A percentile compares a stretch with the other conserved stretches of the same genome.
Conservation (phyloP, 2,329 filamentous ascomycete genomes). For the Xylariales sp. region DNA sequence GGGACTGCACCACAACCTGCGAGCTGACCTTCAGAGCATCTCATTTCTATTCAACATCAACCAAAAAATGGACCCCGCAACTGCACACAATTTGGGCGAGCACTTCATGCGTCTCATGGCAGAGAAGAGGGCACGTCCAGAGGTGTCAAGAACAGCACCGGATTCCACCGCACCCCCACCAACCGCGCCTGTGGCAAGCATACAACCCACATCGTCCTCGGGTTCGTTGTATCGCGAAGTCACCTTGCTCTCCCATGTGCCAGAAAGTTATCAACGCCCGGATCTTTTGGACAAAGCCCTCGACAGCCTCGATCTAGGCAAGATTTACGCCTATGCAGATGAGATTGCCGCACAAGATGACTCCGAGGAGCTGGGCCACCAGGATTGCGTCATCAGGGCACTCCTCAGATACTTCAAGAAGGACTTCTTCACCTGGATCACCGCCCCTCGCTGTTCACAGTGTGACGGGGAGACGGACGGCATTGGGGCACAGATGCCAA, state of each 20-base stretch:
- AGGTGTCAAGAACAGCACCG: neutral
- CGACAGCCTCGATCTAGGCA: slow-evolving; percentile 80
- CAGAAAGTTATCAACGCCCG: slow-evolving; percentile 92
- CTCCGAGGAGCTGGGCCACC: slow-evolving; percentile 10
- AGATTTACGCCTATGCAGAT: slow-evolving; percentile 89
- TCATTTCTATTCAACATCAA: too few species aligned
- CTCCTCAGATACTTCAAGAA: slow-evolving; percentile 11
- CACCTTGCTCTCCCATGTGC: slow-evolving; percentile 78
- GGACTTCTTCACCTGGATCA: slow-evolving; percentile 88
- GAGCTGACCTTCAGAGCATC: too few species aligned
- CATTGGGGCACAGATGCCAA: slow-evolving; percentile 77
- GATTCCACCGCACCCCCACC: neutral
- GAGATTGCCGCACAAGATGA: slow-evolving; percentile 48
- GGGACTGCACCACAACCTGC: too few species aligned
- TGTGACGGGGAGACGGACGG: slow-evolving; percentile 81
- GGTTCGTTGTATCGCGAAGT: slow-evolving; percentile 30
- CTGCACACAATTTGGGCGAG: neutral
- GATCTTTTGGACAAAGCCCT: slow-evolving; percentile 90
- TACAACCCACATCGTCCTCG: neutral
- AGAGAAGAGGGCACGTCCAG: neutral
- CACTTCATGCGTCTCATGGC: slow-evolving; percentile 4
- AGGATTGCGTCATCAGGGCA: slow-evolving; percentile 12
- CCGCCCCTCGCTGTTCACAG: slow-evolving; percentile 81
- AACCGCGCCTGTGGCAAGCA: too few species aligned
- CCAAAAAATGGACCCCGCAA: neutral